Evolutionary conservation across 805 yeast genomes (phyloP), one percentile per base, ranked within the genome.

Genomic region (Metschnikowia orientalis): DNA sequence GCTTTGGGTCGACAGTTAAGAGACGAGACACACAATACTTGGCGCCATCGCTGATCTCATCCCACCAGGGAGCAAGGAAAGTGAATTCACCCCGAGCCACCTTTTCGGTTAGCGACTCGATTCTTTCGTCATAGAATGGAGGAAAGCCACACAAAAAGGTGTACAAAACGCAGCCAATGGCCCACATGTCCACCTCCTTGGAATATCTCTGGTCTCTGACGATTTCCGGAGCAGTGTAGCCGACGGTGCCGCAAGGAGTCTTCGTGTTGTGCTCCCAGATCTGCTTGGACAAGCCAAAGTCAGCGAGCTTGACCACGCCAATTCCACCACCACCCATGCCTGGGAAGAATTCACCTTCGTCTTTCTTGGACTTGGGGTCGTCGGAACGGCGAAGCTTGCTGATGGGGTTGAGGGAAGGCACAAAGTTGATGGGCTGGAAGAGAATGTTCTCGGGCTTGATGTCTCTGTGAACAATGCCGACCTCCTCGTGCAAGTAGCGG

Each of bases 21-120:
- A 84, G 66, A 47, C 73, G 77, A 4, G 72, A 58, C 9, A 84
- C 84, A 47, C 84, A 70, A 46, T 72, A 71, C 50, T 82, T 84
- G 17, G 88, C 89, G 22, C 78, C 86, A 23, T 54, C 58, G 31
- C 81, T 70, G 21, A 84, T 80, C 53, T 84, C 94, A 57, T 83
- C 92, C 86, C 92, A 84, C 95, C 95, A 84, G 2, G 95, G 95
- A 38, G 73, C 62, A 33, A 84, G 62, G 53, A 82, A 84, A n/a
- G 75, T 73, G 56, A 72, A 84, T 36, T 82, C 79, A 21, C 92
- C 94, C 28, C 67, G 67, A 8, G 82, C 67, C 19, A 82, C 85
- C 53, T 83, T 84, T 34, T 70, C 69, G 4, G 88, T 78, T 28
- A 84, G 62, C 30, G 65, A 67, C 41, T 68, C 67, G 3, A 77